phyloP scores from a whole-genome alignment of 352 stramenopile genomes.

The Globisporangium acanthophoron region DNA sequence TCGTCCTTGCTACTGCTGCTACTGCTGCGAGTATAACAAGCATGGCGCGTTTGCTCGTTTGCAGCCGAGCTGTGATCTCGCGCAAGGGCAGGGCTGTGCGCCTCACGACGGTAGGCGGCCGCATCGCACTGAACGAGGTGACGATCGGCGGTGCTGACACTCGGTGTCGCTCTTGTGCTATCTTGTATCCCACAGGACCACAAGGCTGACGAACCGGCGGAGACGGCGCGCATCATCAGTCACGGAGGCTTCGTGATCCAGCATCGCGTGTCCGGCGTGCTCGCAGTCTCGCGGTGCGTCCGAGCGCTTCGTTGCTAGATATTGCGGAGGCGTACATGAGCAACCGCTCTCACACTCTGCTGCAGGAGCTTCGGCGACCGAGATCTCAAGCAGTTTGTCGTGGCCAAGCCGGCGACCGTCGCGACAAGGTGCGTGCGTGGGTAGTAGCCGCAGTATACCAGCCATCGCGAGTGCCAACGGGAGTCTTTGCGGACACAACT shows the following conservation, averaged over 20 bases:
- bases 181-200: conserved; percentile 37
- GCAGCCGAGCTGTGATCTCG: conserved; percentile 62
- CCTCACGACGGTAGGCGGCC: conserved; percentile 38
- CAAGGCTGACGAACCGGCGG: conserved; percentile 53
- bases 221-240: conserved; percentile 51
- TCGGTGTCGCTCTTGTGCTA: background rate
- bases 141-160: no score
- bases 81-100: conserved; percentile 44
- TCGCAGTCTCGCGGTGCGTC: conserved; percentile 63
- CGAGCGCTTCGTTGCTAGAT: background rate
- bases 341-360: no score
- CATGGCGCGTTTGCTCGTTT: background rate
- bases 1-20: no score
- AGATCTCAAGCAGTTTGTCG: conserved; percentile 68
- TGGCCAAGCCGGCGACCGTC: conserved; percentile 37
- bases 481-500: background rate
- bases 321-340: no score
- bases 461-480: background rate
- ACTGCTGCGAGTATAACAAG: no score
- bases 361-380: conserved; percentile 73
- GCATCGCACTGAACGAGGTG: no score
- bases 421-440: conserved; percentile 28
- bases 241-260: conserved; percentile 69
- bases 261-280: conserved; percentile 58
- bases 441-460: background rate